Evolutionary conservation across 768 basidiomycete species (phyloP).

Genomic region (Kwoniella europaea): DNA sequence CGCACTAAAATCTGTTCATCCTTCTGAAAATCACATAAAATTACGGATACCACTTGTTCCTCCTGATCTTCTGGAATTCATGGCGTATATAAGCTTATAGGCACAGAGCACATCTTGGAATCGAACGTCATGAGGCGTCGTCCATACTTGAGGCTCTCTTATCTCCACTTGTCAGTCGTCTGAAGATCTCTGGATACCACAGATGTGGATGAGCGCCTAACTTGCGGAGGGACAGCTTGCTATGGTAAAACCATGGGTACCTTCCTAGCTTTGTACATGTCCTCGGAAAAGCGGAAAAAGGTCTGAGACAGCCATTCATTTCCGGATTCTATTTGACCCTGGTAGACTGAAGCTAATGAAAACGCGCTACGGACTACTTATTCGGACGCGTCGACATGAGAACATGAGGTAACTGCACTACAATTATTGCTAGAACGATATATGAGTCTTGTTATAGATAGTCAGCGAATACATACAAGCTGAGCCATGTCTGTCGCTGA

Average conservation of each 20-base stretch:
- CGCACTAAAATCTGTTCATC: constrained; percentile 1
- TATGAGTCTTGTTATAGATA: no score
- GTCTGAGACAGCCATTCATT: background rate
- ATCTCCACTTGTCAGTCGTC: background rate
- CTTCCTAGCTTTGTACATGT: no score
- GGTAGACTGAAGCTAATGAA: background rate
- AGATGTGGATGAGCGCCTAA: background rate
- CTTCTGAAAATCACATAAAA: background rate
- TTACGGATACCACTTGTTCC: background rate
- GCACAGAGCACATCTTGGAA: constrained; percentile 3
- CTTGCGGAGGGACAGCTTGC: no score
- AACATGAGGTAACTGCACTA: no score
- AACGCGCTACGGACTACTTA: background rate
- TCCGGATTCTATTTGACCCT: background rate
- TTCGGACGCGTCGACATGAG: background rate
- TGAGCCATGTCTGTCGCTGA: no score
- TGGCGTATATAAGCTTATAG: constrained; percentile 10
- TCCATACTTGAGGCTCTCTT: background rate
- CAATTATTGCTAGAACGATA: no score
- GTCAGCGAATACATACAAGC: no score
- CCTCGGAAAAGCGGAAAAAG: background rate
- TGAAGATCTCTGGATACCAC: background rate
- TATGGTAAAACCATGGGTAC: no score
- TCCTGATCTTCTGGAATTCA: no score
- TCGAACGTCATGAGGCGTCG: constrained; percentile 5